These are phyloP conservation scores for Withania somnifera DNA, from an alignment of 305 asterid species.

Conservation along the genomic window DNA sequence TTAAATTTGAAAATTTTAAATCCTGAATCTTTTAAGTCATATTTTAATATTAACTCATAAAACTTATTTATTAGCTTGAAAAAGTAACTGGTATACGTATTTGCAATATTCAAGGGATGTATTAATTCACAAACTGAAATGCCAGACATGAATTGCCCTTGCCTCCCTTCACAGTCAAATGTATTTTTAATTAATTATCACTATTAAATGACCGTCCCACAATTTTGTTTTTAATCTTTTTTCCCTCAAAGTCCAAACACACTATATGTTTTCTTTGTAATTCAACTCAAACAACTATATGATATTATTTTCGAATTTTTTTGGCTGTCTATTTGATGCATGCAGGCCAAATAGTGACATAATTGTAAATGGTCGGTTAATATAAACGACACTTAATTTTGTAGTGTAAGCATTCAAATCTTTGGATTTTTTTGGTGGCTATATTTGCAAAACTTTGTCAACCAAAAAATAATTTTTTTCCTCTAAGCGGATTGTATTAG, in stretches of 20 bases:
- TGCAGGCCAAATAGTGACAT: conserved; percentile 1
- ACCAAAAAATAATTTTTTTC: neutral
- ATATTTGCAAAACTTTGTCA: neutral
- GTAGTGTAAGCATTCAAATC: neutral
- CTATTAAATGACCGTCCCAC: neutral
- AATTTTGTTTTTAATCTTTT: neutral
- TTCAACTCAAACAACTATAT: neutral
- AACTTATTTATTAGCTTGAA: neutral
- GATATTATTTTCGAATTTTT: neutral
- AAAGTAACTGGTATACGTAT: neutral
- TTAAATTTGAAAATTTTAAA: no score
- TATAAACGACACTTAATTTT: neutral
- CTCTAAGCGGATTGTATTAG: neutral
- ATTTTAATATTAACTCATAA: no score
- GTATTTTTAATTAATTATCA: neutral
- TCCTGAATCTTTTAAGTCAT: no score
- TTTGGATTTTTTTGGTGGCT: neutral
- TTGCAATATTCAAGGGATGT: neutral
- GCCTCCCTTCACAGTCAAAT: neutral
- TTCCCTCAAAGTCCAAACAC: neutral
- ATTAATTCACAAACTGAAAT: neutral
- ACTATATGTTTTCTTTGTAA: neutral
- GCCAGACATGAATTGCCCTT: neutral
- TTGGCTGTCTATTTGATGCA: neutral
- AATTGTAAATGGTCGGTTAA: neutral